phyloP scores from a whole-genome alignment of 2,329 filamentous ascomycete species.

The Intubia oerlemansii region DNA sequence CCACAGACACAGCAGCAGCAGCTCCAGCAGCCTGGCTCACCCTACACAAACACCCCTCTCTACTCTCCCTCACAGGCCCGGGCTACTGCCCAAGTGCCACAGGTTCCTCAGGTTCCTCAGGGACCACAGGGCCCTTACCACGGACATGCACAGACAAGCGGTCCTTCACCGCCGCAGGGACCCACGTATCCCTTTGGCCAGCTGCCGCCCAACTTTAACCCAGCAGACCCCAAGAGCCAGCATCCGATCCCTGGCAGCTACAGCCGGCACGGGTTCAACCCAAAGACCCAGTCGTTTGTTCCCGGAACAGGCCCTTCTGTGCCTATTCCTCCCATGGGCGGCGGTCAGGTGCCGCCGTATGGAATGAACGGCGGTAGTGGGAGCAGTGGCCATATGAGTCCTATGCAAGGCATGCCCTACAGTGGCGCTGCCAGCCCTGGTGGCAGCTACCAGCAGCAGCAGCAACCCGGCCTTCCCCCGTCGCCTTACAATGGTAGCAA shows the following conservation, averaged over 20 bases:
- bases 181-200: constrained; percentile 68
- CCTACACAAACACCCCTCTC: constrained; percentile 12
- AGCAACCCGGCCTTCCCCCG: constrained; percentile 12
- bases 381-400: too few species aligned
- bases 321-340: constrained; percentile 12
- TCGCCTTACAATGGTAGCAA: constrained; percentile 20
- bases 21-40: constrained; percentile 4
- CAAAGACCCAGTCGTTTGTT: constrained; percentile 81
- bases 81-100: too few species aligned
- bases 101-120: constrained; percentile 3
- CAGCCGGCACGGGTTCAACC: constrained; percentile 75
- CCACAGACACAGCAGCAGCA: constrained; percentile 5
- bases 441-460: constrained; percentile 25
- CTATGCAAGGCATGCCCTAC: too few species aligned
- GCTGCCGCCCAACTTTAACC: constrained; percentile 46
- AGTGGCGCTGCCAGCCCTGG: too few species aligned
- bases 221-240: constrained; percentile 51
- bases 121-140: constrained; percentile 7
- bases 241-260: constrained; percentile 67
- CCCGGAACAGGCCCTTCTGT: constrained; percentile 35
- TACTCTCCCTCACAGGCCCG: constrained; percentile 10
- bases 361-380: too few species aligned
- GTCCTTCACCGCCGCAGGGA: too few species aligned
- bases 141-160: too few species aligned
- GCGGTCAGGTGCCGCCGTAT: too few species aligned